Evolutionary conservation across 352 stramenopile species (phyloP).

Genomic region (Pythium rhizo-oryzae): DNA sequence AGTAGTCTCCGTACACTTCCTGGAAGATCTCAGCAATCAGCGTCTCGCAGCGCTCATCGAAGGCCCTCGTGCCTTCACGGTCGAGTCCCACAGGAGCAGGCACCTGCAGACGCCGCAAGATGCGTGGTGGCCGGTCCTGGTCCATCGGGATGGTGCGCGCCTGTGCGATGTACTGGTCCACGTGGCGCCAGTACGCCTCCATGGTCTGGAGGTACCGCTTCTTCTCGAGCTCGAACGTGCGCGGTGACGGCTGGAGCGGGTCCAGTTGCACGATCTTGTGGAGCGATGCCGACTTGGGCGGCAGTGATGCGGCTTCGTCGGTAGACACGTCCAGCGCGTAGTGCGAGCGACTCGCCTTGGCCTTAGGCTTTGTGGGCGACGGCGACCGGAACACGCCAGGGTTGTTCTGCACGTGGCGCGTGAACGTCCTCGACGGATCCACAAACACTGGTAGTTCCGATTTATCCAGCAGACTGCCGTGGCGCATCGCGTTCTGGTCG

Average conservation of each 20-base stretch:
- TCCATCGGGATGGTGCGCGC: conserved; percentile 68
- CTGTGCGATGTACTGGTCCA: conserved; percentile 58
- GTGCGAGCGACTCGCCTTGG: conserved; percentile 26
- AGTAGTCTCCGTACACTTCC: conserved; percentile 80
- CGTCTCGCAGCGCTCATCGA: conserved; percentile 66
- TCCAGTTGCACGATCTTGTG: conserved; percentile 41
- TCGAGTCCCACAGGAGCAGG: conserved; percentile 53
- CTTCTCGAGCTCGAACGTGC: conserved; percentile 82
- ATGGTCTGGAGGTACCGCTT: conserved; percentile 77
- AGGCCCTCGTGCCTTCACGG: conserved; percentile 40
- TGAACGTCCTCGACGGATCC: conserved; percentile 58
- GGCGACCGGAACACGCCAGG: conserved; percentile 56
- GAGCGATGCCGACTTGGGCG: conserved; percentile 12
- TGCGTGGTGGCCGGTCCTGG: conserved; percentile 56
- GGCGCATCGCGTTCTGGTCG: neutral
- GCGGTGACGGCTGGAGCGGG: conserved; percentile 53
- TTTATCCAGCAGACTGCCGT: conserved; percentile 20
- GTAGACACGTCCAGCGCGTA: conserved; percentile 51
- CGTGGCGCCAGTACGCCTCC: conserved; percentile 81
- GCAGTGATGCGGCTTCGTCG: too few species aligned
- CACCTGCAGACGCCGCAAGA: conserved; percentile 75
- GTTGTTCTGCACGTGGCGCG: conserved; percentile 68
- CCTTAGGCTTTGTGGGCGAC: conserved; percentile 39
- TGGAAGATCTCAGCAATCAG: conserved; percentile 79
- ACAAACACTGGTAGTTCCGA: conserved; percentile 52